Base-by-base conservation (phyloP, 2,329 filamentous ascomycete species). In the Lachnellula hyalina region DNA sequence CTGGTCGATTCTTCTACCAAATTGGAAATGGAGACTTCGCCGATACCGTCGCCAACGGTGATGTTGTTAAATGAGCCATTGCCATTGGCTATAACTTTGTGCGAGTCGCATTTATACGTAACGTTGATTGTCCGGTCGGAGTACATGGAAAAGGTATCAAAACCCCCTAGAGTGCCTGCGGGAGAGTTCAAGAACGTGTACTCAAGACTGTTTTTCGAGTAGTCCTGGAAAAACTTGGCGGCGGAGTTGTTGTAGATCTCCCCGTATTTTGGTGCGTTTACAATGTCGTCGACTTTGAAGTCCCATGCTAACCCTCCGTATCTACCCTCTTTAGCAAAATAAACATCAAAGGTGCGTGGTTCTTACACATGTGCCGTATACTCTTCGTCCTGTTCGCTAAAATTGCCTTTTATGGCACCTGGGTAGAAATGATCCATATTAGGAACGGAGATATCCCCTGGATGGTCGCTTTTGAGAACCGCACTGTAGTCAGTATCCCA, bases 361-460 rank as follows among this genome's bases (percentile, higher is more conserved):
- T 0, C 64, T 56, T 52, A 71, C 72, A 68, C 71, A 36, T 76
- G 75, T 12, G 75, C 75, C 1, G 71, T 74, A 47, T 73, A 76
- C 48, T 74, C 65, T 21, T 74, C 65, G 23, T 73, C 72, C n/a
- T 60, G 56, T 59, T 66, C 14, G 57, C 51, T 41, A 7, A 55
- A 53, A 5, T 55, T 2, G 49, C 51, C 60, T 58, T 4, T 60
- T 59, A 15, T 72, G 47, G 49, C 44, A 61, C 70, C 28, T 48
- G 62, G 40, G 65, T 70, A 57, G 69, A 69, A 54, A 73, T 69
- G 36, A 54, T 63, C 7, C 66, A 78, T 63, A 49, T 73, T 65
- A 0, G 75, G 64, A 4, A 75, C 63, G 0, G 68, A 64, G 0
- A 76, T 69, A 9, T 66, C 63, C 0, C 74, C 74, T 0, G 65